Evolutionary conservation across 129 eudicot species (phyloP).

Genomic region (Centella asiatica): DNA sequence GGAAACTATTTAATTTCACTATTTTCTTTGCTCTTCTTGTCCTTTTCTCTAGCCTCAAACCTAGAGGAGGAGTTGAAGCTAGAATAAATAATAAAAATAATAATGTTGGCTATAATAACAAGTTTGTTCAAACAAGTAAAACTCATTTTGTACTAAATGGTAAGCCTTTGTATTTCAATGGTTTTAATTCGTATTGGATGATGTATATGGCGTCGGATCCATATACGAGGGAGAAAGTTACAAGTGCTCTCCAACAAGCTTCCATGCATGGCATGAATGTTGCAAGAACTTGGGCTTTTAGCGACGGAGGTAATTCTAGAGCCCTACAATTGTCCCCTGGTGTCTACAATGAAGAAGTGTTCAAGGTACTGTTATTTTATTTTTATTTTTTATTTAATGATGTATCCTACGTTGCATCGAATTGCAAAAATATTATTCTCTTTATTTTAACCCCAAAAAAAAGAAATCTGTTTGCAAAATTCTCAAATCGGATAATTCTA

Average conservation of each 20-base stretch:
- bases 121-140: constrained; percentile 21
- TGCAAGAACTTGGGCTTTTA: constrained; percentile 54
- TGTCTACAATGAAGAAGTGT: constrained; percentile 34
- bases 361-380: constrained; percentile 17
- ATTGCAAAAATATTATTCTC: too few relatives aligned
- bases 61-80: neutral
- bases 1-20: neutral
- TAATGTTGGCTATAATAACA: neutral
- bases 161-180: constrained; percentile 31
- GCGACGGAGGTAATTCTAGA: constrained; percentile 31
- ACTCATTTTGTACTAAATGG: constrained; percentile 30
- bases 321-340: constrained; percentile 37
- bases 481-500: too few relatives aligned
- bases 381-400: too few relatives aligned
- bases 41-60: neutral
- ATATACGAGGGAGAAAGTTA: constrained; percentile 26
- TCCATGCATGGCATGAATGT: constrained; percentile 42
- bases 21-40: constrained; percentile 5
- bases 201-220: constrained; percentile 42
- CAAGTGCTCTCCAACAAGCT: constrained; percentile 24
- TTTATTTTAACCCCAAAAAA: too few relatives aligned
- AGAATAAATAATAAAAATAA: neutral
- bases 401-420: too few relatives aligned
- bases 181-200: constrained; percentile 54
- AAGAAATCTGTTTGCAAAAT: too few relatives aligned